Base-by-base conservation (phyloP, 1,284 basidiomycete species). In the Puccinia polysora region DNA sequence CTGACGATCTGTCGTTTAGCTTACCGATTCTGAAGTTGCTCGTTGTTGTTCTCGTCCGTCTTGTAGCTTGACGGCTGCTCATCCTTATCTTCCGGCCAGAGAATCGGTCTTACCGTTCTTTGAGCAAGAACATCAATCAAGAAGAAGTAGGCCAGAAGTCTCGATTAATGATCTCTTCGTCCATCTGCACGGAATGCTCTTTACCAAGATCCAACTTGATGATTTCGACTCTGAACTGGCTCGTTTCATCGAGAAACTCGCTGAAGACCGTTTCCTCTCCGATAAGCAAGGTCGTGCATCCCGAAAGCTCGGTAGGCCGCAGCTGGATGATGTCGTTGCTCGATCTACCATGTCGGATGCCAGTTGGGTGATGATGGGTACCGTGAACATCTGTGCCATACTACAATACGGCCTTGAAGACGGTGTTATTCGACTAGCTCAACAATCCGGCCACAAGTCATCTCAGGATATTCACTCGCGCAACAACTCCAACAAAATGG, bases 311-410 rank as follows among this genome's bases (percentile, higher is more conserved):
- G 62, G 20, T 40, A 43, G 47, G 10, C n/a, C 10, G 5, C n/a
- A 2, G 25, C 15, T 20, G 30, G 40, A 28, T 45, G 53, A 58
- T 45, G 40, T 71, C 84, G 86, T 2, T 73, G 75, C 62, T 1
- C 77, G 79, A 20, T 74, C 77, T 12, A 79, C 82, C 34, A 59
- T 70, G 43, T 86, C 90, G 65, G 91, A 92, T 78, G 86, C 88
- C 25, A 89, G 91, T 74, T 98, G 95, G 95, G 89, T 91, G 76
- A 91, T 95, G 88, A 94, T 97, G 89, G 93, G 86, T 0, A 82
- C 88, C 40, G 83, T 90, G 77, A 96, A 95, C 79, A 84, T 97
- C 20, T 84, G 86, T 3, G 85, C 89, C 0, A 80, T 96, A 14
- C 82, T 97, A 75, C 92, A 97, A 81, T 97, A 94, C 77, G 93